Percentiles rank a stretch among this genome's conserved stretches.
phyloP scores from a whole-genome alignment of 129 eudicot genomes.

The Arctium lappa region DNA sequence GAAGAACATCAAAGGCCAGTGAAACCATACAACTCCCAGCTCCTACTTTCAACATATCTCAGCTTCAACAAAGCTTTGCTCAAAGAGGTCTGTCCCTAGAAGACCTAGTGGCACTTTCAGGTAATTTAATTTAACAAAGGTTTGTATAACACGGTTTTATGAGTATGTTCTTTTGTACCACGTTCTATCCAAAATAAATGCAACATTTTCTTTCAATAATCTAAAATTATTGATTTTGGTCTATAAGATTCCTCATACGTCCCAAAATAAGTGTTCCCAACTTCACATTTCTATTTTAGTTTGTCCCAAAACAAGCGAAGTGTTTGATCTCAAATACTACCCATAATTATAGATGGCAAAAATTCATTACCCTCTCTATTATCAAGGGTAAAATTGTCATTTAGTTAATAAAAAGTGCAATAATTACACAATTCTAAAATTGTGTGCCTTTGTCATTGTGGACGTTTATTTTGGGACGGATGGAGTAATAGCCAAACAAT shows the following conservation, averaged over 20 bases:
- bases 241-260: background rate
- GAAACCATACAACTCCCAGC: constrained; percentile 67
- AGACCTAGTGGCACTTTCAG: constrained; percentile 84
- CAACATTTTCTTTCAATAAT: background rate
- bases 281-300: too few relatives aligned
- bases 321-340: background rate
- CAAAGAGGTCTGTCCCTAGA: constrained; percentile 74
- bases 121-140: constrained; percentile 24
- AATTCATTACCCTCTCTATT: background rate
- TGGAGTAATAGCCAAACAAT: too few relatives aligned
- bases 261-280: too few relatives aligned
- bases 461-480: too few relatives aligned
- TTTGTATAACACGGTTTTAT: background rate
- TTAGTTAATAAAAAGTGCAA: background rate
- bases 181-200: background rate
- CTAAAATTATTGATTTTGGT: background rate
- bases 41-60: constrained; percentile 73
- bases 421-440: background rate
- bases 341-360: background rate
- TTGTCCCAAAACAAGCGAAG: background rate
- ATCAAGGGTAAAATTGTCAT: background rate
- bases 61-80: constrained; percentile 72
- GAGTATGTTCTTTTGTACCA: background rate
- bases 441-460: too few relatives aligned
- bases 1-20: constrained; percentile 73